Base-by-base conservation (phyloP, 176 grass and related monocot genomes). In the Luzula sylvatica region DNA sequence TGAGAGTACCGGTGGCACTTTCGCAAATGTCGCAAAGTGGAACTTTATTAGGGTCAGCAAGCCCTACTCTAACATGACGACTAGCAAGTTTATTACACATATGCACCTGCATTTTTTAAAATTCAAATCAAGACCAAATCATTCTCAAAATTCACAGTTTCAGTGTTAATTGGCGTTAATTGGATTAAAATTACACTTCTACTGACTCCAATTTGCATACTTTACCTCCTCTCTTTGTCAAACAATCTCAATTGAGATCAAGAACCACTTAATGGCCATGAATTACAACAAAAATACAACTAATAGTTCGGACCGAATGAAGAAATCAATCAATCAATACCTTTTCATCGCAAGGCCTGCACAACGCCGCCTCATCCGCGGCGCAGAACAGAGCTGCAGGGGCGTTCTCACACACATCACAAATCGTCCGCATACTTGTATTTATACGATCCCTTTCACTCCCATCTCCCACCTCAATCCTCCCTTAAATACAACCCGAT, bases 1-100 rank as follows among this genome's bases (percentile, higher is more conserved):
- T 42, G 58, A 23, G 3, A 35, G 66, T 77, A 98, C 92, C 92
- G 30, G 86, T 78, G 32, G 78, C 80, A 64, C 77, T 98, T 77
- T 98, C 92, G 68, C 86, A 98, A 82, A 98, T 98, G 77, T 90
- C 85, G 77, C 92, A 98, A 12, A 68, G 82, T 19, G 58, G 75
- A 56, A 90, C 78, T 77, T 87, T 87, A 53, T 78, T 87, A 21
- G 92, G 82, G 46, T 86, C 74, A 5, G 86, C 86, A 82, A 98
- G 81, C 12, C 92, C 92, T 77, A 98, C 92, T 82, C 92, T 87
- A 50, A 98, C 81, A 75, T 98, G 92, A 32, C 92, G 82, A 64
- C 71, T 90, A 68, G 92, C 92, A 72, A 98, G 92, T 67, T 98
- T 98, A 72, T 98, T 98, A 59, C 92, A 98, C 92, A 90, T 90